Evolutionary conservation across 2,329 filamentous ascomycete species (phyloP).

Genomic region (Malbranchea cinnamomea): DNA sequence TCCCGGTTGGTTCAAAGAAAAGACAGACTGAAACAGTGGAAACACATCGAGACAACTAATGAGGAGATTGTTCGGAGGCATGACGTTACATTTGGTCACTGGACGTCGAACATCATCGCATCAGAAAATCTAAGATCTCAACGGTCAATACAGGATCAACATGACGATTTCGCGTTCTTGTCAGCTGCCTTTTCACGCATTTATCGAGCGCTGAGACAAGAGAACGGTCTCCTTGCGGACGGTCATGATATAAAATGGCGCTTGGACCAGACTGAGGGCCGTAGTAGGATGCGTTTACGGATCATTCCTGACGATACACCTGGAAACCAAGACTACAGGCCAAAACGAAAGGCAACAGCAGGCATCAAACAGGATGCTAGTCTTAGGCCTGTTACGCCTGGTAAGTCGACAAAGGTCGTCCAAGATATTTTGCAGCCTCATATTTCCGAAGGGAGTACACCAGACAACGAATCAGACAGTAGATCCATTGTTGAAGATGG

Average conservation of each 20-base stretch:
- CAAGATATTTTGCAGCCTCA: constrained; percentile 20
- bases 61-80: constrained; percentile 68
- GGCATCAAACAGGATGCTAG: constrained; percentile 36
- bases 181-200: constrained; percentile 63
- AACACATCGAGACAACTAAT: constrained; percentile 48
- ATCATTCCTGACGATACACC: constrained; percentile 62
- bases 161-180: constrained; percentile 72
- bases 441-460: constrained; percentile 17
- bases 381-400: constrained; percentile 25
- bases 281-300: constrained; percentile 84
- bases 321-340: constrained; percentile 61
- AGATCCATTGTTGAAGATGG: constrained; percentile 57
- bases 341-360: constrained; percentile 51
- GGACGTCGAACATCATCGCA: constrained; percentile 90
- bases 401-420: no score
- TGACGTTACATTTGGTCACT: constrained; percentile 72
- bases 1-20: constrained; percentile 57
- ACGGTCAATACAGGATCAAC: constrained; percentile 75
- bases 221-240: constrained; percentile 66
- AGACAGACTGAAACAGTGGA: constrained; percentile 72
- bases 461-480: constrained; percentile 20
- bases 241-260: constrained; percentile 61
- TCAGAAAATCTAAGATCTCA: constrained; percentile 89
- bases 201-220: constrained; percentile 60
- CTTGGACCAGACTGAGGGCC: constrained; percentile 85